Base-by-base conservation (phyloP, 164 flowering plant genomes). In the Chimonanthus salicifolius region DNA sequence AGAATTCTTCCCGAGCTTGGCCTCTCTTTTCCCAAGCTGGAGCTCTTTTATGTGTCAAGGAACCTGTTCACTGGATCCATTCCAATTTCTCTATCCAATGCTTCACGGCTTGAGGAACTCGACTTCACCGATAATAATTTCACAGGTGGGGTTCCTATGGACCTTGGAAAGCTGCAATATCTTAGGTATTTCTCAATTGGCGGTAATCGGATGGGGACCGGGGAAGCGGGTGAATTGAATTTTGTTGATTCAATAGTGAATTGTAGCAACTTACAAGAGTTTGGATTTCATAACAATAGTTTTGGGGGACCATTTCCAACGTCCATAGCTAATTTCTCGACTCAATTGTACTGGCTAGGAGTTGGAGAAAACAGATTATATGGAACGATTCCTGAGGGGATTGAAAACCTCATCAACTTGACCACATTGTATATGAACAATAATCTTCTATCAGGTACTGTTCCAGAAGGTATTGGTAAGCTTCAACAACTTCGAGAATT, bases 191-290 rank as follows among this genome's bases (percentile, higher is more conserved):
- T n/a, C n/a, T n/a, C n/a, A n/a, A 6, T 68, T 6, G 33, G 33
- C 2, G 8, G 9, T 47, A 68, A 68, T 68, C 58, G 7, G n/a
- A 47, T 68, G 48, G 49, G 69, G 43, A 7, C 18, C n/a, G 58
- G 68, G 0, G 79, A 69, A 2, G 67, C 63, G 1, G 64, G 67
- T 44, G 86, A 84, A 5, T 70, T 83, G 4, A 58, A 47, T 15
- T 85, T 85, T 54, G 48, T 87, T 18, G 64, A 68, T 60, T 75
- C 83, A 21, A 68, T 87, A 68, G 47, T 74, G 44, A 87, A 85
- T 67, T 76, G 83, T 33, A 51, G 58, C 58, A 8, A 51, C 13
- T 51, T 51, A 9, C 13, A 10, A 15, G 58, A 6, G 4, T 51
- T 51, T 51, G 58, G 58, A 15, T 51, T 51, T 51, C 58, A 6